These are phyloP conservation scores for Biancaea sappan DNA, from an alignment of 306 rosid species.

Conservation along the genomic window DNA sequence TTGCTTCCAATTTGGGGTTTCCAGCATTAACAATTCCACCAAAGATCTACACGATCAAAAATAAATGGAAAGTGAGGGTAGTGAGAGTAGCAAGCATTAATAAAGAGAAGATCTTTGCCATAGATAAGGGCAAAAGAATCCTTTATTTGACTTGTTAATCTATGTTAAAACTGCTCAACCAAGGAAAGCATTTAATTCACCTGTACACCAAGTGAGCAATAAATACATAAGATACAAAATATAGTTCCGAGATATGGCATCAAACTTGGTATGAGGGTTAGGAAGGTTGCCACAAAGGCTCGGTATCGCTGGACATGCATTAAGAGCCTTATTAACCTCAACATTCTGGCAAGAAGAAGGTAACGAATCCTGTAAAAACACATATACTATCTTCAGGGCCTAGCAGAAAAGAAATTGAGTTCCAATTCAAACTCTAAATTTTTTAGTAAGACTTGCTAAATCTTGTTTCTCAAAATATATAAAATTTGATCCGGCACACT, in stretches of 20 bases:
- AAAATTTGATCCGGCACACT: conserved; percentile 24
- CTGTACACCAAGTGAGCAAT: conserved; percentile 93
- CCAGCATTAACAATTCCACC: conserved; percentile 94
- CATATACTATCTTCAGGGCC: conserved; percentile 4
- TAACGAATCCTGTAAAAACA: conserved; percentile 83
- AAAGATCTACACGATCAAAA: conserved; percentile 55
- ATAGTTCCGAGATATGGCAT: conserved; percentile 97
- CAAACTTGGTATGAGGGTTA: conserved; percentile 93
- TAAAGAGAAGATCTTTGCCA: conserved; percentile 7
- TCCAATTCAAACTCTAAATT: neutral
- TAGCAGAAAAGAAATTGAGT: conserved; percentile 23
- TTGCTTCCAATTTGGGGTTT: conserved; percentile 63
- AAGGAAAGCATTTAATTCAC: conserved; percentile 49
- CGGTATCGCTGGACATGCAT: conserved; percentile 81
- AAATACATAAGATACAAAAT: conserved; percentile 78
- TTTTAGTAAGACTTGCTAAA: neutral
- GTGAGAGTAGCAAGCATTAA: conserved; percentile 16
- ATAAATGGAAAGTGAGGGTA: conserved; percentile 17
- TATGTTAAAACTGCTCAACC: conserved; percentile 12
- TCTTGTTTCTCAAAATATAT: conserved; percentile 7
- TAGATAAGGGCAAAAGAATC: conserved; percentile 17
- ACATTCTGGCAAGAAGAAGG: conserved; percentile 94
- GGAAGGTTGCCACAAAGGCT: conserved; percentile 89
- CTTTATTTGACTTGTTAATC: conserved; percentile 25
- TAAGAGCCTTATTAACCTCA: conserved; percentile 86